phyloP scores from a whole-genome alignment of 192 early-diverging fungal species.

The Linnemannia hyalina region DNA sequence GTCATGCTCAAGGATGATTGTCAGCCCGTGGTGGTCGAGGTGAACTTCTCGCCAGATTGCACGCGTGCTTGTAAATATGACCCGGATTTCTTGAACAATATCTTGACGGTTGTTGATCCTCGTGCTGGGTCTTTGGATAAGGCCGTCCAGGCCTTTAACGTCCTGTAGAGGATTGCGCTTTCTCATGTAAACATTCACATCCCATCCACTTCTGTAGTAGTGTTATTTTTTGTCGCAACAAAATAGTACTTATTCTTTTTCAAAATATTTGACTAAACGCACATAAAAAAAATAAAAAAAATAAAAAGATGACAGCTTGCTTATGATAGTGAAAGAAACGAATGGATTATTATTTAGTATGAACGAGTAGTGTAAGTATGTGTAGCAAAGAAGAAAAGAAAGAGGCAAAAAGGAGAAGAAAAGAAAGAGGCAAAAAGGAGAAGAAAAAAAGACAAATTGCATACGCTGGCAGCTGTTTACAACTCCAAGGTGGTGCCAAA shows the following conservation, averaged over 20 bases:
- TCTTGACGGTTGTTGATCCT: conserved; percentile 62
- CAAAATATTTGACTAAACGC: too few species aligned
- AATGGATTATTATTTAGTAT: neutral
- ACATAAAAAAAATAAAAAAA: neutral
- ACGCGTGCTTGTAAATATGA: conserved; percentile 63
- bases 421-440: too few species aligned
- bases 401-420: neutral
- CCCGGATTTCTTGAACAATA: conserved; percentile 62
- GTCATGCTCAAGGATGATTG: conserved; percentile 60
- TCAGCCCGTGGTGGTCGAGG: conserved; percentile 60
- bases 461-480: conserved; percentile 15
- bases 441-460: neutral
- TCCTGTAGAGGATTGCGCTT: conserved; percentile 25
- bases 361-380: neutral
- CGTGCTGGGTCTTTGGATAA: conserved; percentile 57
- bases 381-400: neutral
- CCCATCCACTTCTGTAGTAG: too few species aligned
- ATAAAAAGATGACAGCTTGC: neutral
- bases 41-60: conserved; percentile 63
- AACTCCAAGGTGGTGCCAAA: conserved; percentile 49
- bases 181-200: neutral
- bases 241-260: too few species aligned
- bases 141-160: conserved; percentile 57
- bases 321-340: neutral
- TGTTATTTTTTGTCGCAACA: neutral